phyloP scores from a whole-genome alignment of 1,284 basidiomycete species.

The Heliocybe sulcata region DNA sequence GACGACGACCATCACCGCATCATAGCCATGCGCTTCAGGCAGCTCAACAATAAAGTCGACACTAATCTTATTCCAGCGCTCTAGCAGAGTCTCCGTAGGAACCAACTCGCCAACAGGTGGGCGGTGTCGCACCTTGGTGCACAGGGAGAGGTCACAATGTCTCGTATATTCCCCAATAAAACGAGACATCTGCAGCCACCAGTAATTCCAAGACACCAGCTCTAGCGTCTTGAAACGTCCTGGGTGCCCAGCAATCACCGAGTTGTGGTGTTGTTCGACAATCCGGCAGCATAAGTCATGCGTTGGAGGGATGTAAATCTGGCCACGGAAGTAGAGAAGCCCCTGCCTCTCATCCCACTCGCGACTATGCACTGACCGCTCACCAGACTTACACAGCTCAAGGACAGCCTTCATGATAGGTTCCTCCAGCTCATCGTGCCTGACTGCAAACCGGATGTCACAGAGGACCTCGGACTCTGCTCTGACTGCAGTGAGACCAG shows the following conservation, averaged over 20 bases:
- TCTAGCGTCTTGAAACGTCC: constrained; percentile 27
- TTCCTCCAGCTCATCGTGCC: too few relatives aligned
- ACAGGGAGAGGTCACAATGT: constrained; percentile 8
- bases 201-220: constrained; percentile 5
- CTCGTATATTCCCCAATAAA: constrained; percentile 7
- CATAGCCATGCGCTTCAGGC: background rate
- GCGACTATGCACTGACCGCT: too few relatives aligned
- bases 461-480: too few relatives aligned
- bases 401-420: too few relatives aligned
- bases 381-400: too few relatives aligned
- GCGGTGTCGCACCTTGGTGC: constrained; percentile 5
- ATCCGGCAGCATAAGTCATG: too few relatives aligned
- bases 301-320: too few relatives aligned
- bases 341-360: constrained; percentile 7
- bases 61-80: constrained; percentile 8
- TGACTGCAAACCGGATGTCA: too few relatives aligned
- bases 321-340: too few relatives aligned
- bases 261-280: constrained; percentile 25
- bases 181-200: constrained; percentile 10
- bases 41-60: constrained; percentile 15
- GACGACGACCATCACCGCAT: constrained; percentile 16
- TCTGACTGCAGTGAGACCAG: constrained; percentile 16
- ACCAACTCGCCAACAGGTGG: background rate
- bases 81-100: constrained; percentile 1
- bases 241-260: constrained; percentile 27